These are phyloP conservation scores for Pseudocercospora cruenta DNA, from an alignment of 2,329 filamentous ascomycete species.

Conservation along the genomic window DNA sequence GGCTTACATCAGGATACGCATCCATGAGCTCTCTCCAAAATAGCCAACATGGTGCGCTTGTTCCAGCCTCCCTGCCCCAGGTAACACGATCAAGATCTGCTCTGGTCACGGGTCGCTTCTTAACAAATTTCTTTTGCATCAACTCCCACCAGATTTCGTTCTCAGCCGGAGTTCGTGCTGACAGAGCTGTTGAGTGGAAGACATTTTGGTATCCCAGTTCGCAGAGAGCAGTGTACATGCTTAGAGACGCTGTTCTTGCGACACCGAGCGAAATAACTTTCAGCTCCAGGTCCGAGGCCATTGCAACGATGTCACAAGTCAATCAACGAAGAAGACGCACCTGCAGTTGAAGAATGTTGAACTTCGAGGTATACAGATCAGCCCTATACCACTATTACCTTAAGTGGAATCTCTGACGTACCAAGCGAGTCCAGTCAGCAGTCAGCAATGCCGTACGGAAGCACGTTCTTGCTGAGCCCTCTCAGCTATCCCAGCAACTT, in stretches of 20 bases:
- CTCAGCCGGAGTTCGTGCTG: neutral
- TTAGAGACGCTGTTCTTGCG: neutral
- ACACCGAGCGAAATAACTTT: neutral
- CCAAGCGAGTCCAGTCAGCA: neutral
- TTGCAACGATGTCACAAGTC: neutral
- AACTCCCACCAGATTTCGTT: neutral
- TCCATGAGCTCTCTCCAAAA: neutral
- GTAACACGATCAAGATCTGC: neutral
- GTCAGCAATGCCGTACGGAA: neutral
- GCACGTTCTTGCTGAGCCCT: no score
- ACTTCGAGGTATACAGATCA: neutral
- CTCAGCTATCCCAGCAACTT: no score
- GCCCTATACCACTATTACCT: neutral
- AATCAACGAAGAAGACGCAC: no score
- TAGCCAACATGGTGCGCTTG: neutral
- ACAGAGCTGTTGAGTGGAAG: neutral
- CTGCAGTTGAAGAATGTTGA: no score
- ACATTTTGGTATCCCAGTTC: neutral
- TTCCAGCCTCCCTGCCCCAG: neutral
- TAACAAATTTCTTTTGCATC: neutral
- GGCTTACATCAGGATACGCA: neutral
- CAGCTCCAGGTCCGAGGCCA: neutral
- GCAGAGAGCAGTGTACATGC: neutral
- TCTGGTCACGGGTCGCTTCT: neutral
- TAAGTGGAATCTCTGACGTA: neutral